Conservation (phyloP, 257 asterid species). For the Solanum lignicaule region DNA sequence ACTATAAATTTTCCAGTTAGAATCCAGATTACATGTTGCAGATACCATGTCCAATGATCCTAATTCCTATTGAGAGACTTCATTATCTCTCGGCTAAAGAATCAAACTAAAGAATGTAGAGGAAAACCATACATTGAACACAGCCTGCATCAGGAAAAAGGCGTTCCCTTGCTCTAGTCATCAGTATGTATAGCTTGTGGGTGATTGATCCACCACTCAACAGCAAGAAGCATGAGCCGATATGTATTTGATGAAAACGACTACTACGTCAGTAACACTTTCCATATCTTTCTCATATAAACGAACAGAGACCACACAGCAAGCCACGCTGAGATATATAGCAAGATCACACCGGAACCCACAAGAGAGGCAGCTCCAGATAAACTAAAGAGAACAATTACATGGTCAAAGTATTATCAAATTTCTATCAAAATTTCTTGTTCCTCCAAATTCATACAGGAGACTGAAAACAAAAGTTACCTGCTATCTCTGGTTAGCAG, state of each 20-base stretch:
- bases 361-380: conserved; percentile 38
- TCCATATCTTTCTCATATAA: conserved; percentile 64
- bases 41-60: not conserved
- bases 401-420: not conserved
- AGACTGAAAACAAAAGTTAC: conserved; percentile 19
- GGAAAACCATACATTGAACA: not conserved
- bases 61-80: not conserved
- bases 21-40: not conserved
- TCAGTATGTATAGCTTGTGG: not conserved
- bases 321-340: conserved; percentile 77
- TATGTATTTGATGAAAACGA: not conserved
- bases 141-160: not conserved
- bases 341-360: conserved; percentile 57
- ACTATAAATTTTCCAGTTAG: not conserved
- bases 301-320: conserved; percentile 69
- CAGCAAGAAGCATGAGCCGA: not conserved
- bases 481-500: conserved; percentile 86
- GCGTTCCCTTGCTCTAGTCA: not conserved
- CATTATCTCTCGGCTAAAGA: not conserved
- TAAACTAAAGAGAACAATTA: conserved; percentile 25
- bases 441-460: not conserved
- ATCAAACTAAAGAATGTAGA: not conserved
- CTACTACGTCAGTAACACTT: conserved; percentile 46
- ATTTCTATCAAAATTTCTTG: not conserved
- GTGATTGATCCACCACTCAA: not conserved